Conservation (phyloP, 2,329 filamentous ascomycete genomes). For the Pseudogymnoascus sp. region DNA sequence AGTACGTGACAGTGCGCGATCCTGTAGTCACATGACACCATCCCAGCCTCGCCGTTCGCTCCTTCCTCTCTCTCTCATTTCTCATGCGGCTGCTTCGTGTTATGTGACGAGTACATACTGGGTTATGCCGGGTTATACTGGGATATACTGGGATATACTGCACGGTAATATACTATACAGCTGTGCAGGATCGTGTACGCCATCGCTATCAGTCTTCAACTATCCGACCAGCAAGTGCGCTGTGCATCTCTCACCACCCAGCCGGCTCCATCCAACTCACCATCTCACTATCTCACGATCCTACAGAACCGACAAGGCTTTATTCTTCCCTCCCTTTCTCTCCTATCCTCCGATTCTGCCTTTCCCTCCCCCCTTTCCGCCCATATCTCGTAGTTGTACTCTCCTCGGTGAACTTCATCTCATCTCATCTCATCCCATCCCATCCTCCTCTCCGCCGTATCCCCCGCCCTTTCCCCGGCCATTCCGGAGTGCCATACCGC, state of each 20-base stretch:
- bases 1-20: background rate
- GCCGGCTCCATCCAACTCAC: background rate
- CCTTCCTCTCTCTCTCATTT: background rate
- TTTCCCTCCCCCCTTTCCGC: background rate
- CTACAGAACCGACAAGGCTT: background rate
- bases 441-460: background rate
- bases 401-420: too few species aligned
- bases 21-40: background rate
- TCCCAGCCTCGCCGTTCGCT: background rate
- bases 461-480: background rate
- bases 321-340: background rate
- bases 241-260: too few species aligned
- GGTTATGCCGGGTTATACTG: too few species aligned
- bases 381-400: background rate
- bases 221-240: too few species aligned
- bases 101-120: background rate
- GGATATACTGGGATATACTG: too few species aligned
- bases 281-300: background rate
- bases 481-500: background rate
- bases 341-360: background rate
- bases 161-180: background rate
- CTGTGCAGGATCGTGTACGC: background rate
- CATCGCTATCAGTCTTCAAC: background rate
- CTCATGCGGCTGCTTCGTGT: background rate
- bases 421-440: background rate